A percentile compares a stretch with the other conserved stretches of the same genome.
Evolutionary conservation across 164 flowering plant species (phyloP).

Genomic region (Nymphaea thermarum): DNA sequence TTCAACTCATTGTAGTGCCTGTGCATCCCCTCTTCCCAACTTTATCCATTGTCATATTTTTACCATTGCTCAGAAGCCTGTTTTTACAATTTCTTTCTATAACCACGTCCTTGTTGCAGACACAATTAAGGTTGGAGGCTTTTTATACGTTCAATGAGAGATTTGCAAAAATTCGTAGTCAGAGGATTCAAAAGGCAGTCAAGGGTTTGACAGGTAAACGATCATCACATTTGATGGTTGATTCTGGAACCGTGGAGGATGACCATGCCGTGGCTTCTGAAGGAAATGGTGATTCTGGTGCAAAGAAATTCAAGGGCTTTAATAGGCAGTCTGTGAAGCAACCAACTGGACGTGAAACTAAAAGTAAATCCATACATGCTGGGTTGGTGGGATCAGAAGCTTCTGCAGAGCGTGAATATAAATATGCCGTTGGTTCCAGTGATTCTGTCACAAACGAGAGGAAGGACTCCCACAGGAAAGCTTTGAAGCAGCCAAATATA

Average conservation of each 20-base stretch:
- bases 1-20: too few species aligned
- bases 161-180: conserved; percentile 94
- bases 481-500: conserved; percentile 19
- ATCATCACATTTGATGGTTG: conserved; percentile 35
- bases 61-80: too few species aligned
- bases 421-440: too few species aligned
- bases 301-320: conserved; percentile 4
- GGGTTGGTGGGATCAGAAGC: conserved; percentile 5
- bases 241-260: conserved; percentile 13
- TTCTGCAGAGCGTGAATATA: too few species aligned
- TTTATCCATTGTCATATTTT: conserved; percentile 4
- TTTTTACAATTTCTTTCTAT: not conserved
- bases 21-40: conserved; percentile 2
- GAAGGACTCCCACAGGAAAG: conserved; percentile 10
- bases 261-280: conserved; percentile 8
- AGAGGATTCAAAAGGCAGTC: conserved; percentile 78
- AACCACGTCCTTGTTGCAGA: conserved; percentile 28
- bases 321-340: conserved; percentile 16
- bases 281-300: conserved; percentile 12
- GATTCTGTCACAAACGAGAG: not conserved
- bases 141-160: conserved; percentile 92
- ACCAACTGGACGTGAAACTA: conserved; percentile 15
- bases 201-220: conserved; percentile 56
- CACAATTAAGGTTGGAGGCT: conserved; percentile 89
- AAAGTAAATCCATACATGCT: conserved; percentile 9